These are phyloP conservation scores for Alisma plantagoaquatica DNA, from an alignment of 106 monocot genomes.

Conservation along the genomic window DNA sequence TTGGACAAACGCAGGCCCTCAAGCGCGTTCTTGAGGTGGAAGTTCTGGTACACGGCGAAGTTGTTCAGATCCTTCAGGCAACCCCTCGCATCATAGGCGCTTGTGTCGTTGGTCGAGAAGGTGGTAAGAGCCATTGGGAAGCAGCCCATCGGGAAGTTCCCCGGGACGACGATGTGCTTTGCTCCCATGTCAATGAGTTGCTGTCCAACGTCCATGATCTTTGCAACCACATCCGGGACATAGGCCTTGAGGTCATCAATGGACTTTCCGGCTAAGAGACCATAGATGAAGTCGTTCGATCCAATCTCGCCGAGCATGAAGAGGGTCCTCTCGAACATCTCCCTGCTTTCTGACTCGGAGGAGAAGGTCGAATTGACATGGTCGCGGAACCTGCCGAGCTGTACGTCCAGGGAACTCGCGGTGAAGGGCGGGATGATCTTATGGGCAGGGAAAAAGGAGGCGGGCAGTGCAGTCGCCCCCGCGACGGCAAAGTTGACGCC, in stretches of 20 bases:
- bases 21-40: neutral
- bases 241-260: constrained; percentile 7
- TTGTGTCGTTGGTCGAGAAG: neutral
- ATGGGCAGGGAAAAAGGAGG: too few species aligned
- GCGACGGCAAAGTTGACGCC: too few species aligned
- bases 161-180: neutral
- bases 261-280: neutral
- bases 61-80: neutral
- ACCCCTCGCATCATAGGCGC: neutral
- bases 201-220: too few species aligned
- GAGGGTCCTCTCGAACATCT: too few species aligned
- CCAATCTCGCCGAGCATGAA: constrained; percentile 49
- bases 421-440: too few species aligned
- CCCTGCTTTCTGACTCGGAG: too few species aligned
- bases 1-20: too few species aligned
- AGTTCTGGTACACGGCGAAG: neutral
- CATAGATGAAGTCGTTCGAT: constrained; percentile 29
- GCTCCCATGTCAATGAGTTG: too few species aligned
- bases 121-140: neutral
- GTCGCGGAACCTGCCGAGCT: constrained; percentile 8
- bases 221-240: constrained; percentile 6
- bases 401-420: too few species aligned
- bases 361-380: constrained; percentile 4
- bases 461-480: too few species aligned
- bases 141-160: neutral